Base-by-base conservation (phyloP, 352 stramenopile species). In the Aphanomyces cochlioides region DNA sequence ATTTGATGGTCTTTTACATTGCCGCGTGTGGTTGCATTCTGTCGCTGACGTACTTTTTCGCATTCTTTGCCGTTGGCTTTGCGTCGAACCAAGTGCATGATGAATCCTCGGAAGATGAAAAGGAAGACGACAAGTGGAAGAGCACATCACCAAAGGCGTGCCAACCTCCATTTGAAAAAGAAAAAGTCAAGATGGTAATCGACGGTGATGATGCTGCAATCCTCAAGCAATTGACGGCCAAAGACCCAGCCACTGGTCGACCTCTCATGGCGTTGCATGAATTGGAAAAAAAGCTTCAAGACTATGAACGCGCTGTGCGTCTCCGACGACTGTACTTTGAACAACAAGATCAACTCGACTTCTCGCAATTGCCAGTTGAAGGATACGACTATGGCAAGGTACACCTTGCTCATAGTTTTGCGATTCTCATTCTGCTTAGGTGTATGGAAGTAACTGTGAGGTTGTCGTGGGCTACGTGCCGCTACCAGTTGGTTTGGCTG, bases 381-480 rank as follows among this genome's bases (percentile, higher is more conserved):
- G 69, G 74, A 19, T 89, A 83, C 72, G 87, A 96, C 73, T 97
- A 97, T 74, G 74, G 36, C 38, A 61, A 71, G 56, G 64, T 67
- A 54, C 12, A 10, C 15, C 15, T 8, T 43, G 7, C 10, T 47
- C 21, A 4, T 38, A 39, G 21, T 21, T 3, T 45, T 15, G 41
- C 6, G 19, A 19, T 41, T 17, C 19, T 12, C 37, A 13, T 19
- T 10, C 39, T 13, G 15, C 39, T 54, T 77, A 83, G 53, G 83
- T 97, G 36, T 81, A 94, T 66, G 90, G 90, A 15, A 83, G 83
- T 19, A 97, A 97, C 75, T 97, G 90, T 78, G 92, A 98, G 77
- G 96, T 95, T 72, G 90, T 97, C 19, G 81, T 96, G 8, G 90
- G 90, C 4, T 97, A 96, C 69, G 76, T 97, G 43, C 90, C 90